A percentile compares a stretch with the other conserved stretches of the same genome.
Conservation (phyloP, 257 asterid genomes). For the Galeopsis tetrahit region DNA sequence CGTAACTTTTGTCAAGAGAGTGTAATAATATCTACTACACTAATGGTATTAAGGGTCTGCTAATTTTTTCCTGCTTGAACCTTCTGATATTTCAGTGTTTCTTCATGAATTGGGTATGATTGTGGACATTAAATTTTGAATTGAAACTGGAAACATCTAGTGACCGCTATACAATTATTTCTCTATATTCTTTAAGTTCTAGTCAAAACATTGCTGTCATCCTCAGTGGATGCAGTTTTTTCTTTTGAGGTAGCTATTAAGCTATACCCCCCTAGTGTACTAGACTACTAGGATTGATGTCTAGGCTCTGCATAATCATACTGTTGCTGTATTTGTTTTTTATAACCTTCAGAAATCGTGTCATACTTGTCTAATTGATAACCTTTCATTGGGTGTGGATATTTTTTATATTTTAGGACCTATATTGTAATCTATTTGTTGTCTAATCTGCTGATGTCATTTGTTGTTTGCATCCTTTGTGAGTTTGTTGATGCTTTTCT, state of each 20-base stretch:
- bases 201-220: conserved; percentile 11
- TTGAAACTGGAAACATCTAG: conserved; percentile 8
- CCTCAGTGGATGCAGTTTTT: conserved; percentile 10
- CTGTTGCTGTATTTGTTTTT: conserved; percentile 13
- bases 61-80: background rate
- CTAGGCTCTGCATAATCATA: conserved; percentile 2
- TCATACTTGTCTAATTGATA: conserved; percentile 1
- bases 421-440: background rate
- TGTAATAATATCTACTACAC: conserved; percentile 9
- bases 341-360: conserved; percentile 28
- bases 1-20: conserved; percentile 36
- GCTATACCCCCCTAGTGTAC: conserved; percentile 22
- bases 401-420: conserved; percentile 3
- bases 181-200: background rate
- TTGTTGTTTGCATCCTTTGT: background rate
- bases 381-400: background rate
- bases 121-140: background rate
- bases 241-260: background rate
- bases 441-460: conserved; percentile 21
- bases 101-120: conserved; percentile 5
- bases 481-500: conserved; percentile 15
- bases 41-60: conserved; percentile 21
- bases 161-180: conserved; percentile 15
- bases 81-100: conserved; percentile 6
- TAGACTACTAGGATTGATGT: conserved; percentile 20